phyloP scores from a whole-genome alignment of 352 stramenopile species.

The Thalassiosira delicatula region DNA sequence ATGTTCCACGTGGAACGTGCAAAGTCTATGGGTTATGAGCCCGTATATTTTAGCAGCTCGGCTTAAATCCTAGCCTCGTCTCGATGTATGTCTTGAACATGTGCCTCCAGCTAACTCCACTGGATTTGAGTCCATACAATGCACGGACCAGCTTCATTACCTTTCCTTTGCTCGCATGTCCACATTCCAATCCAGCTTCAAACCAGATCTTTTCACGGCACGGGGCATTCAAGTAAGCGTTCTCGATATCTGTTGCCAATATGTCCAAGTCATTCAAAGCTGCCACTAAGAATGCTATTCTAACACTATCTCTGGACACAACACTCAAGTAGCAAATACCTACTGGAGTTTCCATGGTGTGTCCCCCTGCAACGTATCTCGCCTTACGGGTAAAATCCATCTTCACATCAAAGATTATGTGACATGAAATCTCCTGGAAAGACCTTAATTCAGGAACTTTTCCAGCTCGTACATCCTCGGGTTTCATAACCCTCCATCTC shows the following conservation, averaged over 20 bases:
- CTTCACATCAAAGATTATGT: slow-evolving; percentile 76
- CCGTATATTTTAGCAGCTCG: no score
- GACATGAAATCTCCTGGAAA: slow-evolving; percentile 49
- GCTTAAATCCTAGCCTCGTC: no score
- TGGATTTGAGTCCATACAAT: no score
- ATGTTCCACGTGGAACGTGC: no score
- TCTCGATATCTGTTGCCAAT: slow-evolving; percentile 25
- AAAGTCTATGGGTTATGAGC: no score
- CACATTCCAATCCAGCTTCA: slow-evolving; percentile 59
- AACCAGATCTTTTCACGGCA: slow-evolving; percentile 61
- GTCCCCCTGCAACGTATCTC: slow-evolving; percentile 49
- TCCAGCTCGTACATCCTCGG: background rate
- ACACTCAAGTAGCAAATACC: background rate
- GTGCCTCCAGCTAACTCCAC: no score
- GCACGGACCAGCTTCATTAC: no score
- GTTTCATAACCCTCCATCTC: background rate
- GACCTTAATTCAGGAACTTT: slow-evolving; percentile 28
- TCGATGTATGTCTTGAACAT: no score
- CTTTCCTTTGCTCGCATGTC: no score
- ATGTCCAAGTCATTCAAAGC: slow-evolving; percentile 72
- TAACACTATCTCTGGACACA: slow-evolving; percentile 7
- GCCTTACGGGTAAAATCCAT: slow-evolving; percentile 68
- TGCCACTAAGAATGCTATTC: slow-evolving; percentile 56
- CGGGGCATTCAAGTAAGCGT: background rate
- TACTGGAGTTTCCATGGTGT: slow-evolving; percentile 52